Base-by-base conservation (phyloP, 768 basidiomycete species). In the Tricholoma sp. region DNA sequence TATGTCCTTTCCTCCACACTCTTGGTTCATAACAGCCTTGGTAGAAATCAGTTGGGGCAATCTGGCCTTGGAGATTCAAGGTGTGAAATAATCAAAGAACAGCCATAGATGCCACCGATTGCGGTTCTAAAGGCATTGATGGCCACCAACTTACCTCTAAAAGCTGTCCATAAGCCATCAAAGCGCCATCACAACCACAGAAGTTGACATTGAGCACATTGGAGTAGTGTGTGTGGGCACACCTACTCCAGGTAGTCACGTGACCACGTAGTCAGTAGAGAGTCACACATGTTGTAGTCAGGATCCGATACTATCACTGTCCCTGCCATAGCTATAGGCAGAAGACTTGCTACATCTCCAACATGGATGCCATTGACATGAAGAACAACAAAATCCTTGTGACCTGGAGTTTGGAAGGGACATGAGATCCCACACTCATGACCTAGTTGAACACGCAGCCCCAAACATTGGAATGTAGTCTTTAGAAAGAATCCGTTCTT, bases 141-240 rank as follows among this genome's bases (percentile, higher is more conserved):
- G 68, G 66, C 34, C 54, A 65, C 66, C 66, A 67, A 10, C 51
- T 55, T 12, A 57, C 52, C 14, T 61, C 51, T 8, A 69, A 27
- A 0, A 69, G 50, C 29, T 67, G 66, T 16, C 52, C 45, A 27
- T 43, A 24, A 3, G 31, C 37, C 8, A 46, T 12, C 2, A 51
- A 51, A 3, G 43, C 43, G 0, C 27, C 39, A 3, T 22, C 16
- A 29, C 66, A 67, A 14, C 64, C 60, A 51, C 66, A n/a, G n/a
- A n/a, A n/a, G n/a, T n/a, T n/a, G n/a, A n/a, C n/a, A n/a, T n/a
- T n/a, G n/a, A n/a, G n/a, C n/a, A n/a, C n/a, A n/a, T n/a, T n/a
- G n/a, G n/a, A n/a, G n/a, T n/a, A n/a, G n/a, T n/a, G n/a, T n/a
- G n/a, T n/a, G n/a, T n/a, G n/a, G n/a, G n/a, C n/a, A n/a, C n/a